Evolutionary conservation across 192 early-diverging fungal species (phyloP), one percentile per base, ranked within the genome.

Genomic region (Coemansia sp.): DNA sequence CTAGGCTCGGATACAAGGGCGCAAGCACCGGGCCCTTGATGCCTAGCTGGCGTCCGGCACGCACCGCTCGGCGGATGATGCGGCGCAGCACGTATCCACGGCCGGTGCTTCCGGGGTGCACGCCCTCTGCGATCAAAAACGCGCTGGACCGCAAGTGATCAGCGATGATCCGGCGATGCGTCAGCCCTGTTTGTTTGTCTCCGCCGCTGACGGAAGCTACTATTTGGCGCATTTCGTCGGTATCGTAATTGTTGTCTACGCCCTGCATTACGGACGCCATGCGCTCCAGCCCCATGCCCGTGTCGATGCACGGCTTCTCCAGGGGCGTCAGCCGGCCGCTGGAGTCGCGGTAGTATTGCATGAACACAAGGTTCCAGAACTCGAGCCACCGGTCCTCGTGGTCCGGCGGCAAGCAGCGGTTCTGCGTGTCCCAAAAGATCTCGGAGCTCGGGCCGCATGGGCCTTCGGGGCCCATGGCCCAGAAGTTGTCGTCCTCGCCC

Each of bases 341-440:
- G 13, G 87, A 72, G 63, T 92, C 91, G 63, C 97, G 93, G 84
- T 99, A 93, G 88, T 89, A 97, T 77, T 97, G 92, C 90, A 99
- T 99, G 71, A 99, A 99, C 52, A 99, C 97, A 9, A 99, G 73
- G 79, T 99, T 99, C 97, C 97, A 99, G 72, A 99, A 94, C 84
- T 99, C 97, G 35, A 99, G 82, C 49, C 97, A 94, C 64, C 94
- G 88, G 59, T 94, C 94, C 75, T 95, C 94, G 75, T 97, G 93
- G 66, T 85, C 78, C 37, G 90, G 66, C 28, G 92, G 89, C 72
- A 96, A 85, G 39, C 95, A 92, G 12, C 88, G 84, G 37, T 94
- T 94, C 69, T 91, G 93, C 34, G 94, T 91, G 83, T 99, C 97
- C 79, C 89, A 99, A 76, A 97, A 95, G 65, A 99, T 91, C 84